phyloP scores from a whole-genome alignment of 2,329 filamentous ascomycete genomes.

The Beauveria sp. region DNA sequence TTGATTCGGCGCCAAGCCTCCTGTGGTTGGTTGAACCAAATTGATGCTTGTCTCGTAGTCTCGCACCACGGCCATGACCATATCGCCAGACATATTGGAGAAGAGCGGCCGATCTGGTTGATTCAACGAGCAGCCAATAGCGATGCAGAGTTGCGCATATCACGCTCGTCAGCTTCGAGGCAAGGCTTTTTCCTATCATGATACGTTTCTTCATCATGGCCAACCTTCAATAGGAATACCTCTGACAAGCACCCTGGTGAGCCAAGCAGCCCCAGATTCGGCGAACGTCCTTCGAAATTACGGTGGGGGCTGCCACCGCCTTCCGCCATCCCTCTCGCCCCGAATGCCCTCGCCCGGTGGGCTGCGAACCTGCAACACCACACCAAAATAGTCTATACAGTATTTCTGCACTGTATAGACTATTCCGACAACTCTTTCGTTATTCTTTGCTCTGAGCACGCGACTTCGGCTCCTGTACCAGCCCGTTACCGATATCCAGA shows the following conservation, averaged over 20 bases:
- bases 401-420: constrained; percentile 7
- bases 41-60: not conserved
- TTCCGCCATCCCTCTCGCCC: not conserved
- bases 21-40: constrained; percentile 6
- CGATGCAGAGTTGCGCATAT: not conserved
- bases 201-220: not conserved
- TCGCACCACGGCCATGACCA: not conserved
- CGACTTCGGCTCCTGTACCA: not conserved
- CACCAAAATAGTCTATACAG: constrained; percentile 6
- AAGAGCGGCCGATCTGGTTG: not conserved
- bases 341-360: constrained; percentile 3
- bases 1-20: constrained; percentile 1
- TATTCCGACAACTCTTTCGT: not conserved
- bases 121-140: not conserved
- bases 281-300: not conserved
- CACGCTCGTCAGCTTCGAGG: not conserved
- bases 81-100: not conserved
- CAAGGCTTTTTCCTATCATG: not conserved
- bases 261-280: not conserved
- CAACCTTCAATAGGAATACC: not conserved
- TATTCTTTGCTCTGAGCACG: constrained; percentile 7
- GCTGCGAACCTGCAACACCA: constrained; percentile 1
- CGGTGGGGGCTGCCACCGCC: not conserved
- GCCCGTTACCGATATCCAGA: constrained; percentile 5
- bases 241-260: not conserved